phyloP scores from a whole-genome alignment of 2,329 filamentous ascomycete genomes.

The Clarireedia hainanense region DNA sequence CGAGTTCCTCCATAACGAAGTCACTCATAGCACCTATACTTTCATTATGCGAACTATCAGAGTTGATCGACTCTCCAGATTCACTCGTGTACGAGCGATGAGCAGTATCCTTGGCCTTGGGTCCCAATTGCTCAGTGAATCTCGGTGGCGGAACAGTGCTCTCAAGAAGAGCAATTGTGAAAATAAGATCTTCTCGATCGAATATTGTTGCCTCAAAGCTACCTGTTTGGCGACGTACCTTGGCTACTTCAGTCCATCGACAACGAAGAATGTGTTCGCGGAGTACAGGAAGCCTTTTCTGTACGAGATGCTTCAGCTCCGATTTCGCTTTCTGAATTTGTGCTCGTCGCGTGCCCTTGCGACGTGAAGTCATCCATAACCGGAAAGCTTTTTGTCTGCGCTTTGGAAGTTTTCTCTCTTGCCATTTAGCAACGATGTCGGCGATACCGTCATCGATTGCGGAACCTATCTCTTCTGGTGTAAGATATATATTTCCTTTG shows the following conservation, averaged over 20 bases:
- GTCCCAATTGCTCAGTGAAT: constrained; percentile 1
- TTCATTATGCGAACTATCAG: constrained; percentile 14
- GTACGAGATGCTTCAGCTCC: constrained; percentile 35
- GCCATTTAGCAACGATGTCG: constrained; percentile 47
- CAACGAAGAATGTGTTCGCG: constrained; percentile 43
- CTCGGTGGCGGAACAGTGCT: constrained; percentile 36
- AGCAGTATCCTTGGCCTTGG: constrained; percentile 11
- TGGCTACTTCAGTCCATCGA: constrained; percentile 43
- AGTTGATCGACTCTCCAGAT: constrained; percentile 21
- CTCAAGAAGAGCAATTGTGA: constrained; percentile 41
- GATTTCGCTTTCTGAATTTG: constrained; percentile 39
- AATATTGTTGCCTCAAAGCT: constrained; percentile 58
- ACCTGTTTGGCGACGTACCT: constrained; percentile 48
- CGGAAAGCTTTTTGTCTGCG: constrained; percentile 47
- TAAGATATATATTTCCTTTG: constrained; percentile 30
- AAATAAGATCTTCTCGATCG: constrained; percentile 46
- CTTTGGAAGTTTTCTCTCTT: constrained; percentile 46
- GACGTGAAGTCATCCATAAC: constrained; percentile 52
- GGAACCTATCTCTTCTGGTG: constrained; percentile 38
- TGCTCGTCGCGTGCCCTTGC: constrained; percentile 29
- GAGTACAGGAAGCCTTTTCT: constrained; percentile 47
- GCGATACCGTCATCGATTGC: constrained; percentile 48
- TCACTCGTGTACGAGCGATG: constrained; percentile 12
- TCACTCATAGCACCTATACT: constrained; percentile 39
- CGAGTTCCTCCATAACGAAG: constrained; percentile 39